Evolutionary conservation across 352 stramenopile species (phyloP), one percentile per base, ranked within the genome.

Genomic region (Nothophytophthora sp.): DNA sequence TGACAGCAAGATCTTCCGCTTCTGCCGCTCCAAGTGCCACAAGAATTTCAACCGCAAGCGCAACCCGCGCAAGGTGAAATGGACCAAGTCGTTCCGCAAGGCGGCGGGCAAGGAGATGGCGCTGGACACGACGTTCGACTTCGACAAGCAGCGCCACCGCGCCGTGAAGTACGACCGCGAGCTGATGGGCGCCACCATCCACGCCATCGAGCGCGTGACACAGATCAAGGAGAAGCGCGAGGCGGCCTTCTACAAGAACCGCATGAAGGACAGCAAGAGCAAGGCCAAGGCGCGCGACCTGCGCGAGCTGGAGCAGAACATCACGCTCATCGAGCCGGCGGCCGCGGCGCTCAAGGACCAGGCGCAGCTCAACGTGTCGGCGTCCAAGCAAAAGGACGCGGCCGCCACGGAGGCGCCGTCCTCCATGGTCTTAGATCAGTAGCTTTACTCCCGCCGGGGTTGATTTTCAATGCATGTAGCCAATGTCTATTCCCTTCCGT

Each of bases 11-110:
- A 90, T 98, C 46, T 99, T 99, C 72, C 90, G 95, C 44, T 99
- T 99, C 81, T 99, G 98, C 70, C 91, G 98, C 46, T 99, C 97
- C 37, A 99, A 99, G 85, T 99, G 98, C 86, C 96, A 99, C 88
- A 98, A 98, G 60, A 99, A 99, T 74, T 99, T 99, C 65, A 99
- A 99, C 73, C 97, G 97, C 81, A 99, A 99, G 82, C 90, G 97
- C 67, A 99, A 99, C 80, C 98, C 98, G 35, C 91, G 98, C 47
- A 99, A 99, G 81, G 96, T 99, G 13, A 98, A 98, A 73, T 99
- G 98, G 98, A 99, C 98, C 51, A 99, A 99, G 82, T 90, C 97
- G 45, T 99, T 98, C 77, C 88, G 98, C 46, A 98, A 98, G 73
- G 75, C 93, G 12, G 87, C 95, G 7, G 98, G 98, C 53, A 99